Conservation (phyloP, 805 yeast species). For the Saccharomycopsis synnaedendra region DNA sequence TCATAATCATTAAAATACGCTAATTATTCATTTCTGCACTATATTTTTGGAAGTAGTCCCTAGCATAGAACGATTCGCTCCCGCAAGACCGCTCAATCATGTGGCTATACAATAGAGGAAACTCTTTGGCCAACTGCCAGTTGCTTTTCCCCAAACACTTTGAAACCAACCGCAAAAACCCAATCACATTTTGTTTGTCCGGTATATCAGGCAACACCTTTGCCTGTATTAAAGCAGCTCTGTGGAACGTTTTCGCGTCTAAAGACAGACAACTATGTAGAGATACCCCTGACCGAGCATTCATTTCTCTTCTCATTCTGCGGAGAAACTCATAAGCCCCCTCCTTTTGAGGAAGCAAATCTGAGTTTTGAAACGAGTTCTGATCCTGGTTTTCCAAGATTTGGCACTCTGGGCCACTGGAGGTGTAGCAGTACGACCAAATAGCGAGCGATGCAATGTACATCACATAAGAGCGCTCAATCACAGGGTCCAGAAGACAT, state of each 20-base stretch:
- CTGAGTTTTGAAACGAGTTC: conserved; percentile 5
- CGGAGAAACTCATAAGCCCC: conserved; percentile 39
- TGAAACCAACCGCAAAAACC: conserved; percentile 38
- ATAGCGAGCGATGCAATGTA: conserved; percentile 32
- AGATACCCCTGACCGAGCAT: conserved; percentile 12
- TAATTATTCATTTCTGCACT: no score
- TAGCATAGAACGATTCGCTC: not conserved
- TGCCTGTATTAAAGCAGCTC: conserved; percentile 9
- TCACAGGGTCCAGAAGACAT: conserved; percentile 14
- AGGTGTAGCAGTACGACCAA: conserved; percentile 41
- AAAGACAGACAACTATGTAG: conserved; percentile 6
- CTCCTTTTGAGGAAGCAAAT: conserved; percentile 27
- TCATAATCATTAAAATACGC: no score
- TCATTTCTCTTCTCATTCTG: conserved; percentile 35
- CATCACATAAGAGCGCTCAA: conserved; percentile 29
- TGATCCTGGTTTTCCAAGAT: conserved; percentile 14
- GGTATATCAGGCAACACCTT: conserved; percentile 7
- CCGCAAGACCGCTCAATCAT: conserved; percentile 48
- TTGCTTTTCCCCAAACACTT: conserved; percentile 27
- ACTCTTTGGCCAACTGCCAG: conserved; percentile 50
- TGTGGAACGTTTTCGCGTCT: conserved; percentile 7
- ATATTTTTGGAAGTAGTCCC: not conserved
- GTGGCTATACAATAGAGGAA: conserved; percentile 38
- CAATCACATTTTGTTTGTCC: conserved; percentile 37
- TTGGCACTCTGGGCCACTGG: conserved; percentile 35